Evolutionary conservation across 257 asterid genomes (phyloP).

Genomic region (Paulownia fortunei): DNA sequence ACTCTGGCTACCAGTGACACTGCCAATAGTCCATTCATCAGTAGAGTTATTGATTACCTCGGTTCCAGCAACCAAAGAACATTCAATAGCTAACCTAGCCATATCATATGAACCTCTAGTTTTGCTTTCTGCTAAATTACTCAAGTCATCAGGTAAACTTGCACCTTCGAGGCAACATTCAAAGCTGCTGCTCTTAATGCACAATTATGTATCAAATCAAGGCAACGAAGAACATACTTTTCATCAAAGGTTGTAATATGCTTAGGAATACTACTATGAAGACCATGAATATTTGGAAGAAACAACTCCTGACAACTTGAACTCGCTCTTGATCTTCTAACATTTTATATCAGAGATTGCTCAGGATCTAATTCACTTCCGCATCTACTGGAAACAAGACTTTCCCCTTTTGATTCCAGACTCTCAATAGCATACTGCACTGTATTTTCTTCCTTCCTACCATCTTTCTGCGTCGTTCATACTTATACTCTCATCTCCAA

Average conservation of each 20-base stretch:
- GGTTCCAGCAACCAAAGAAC: conserved; percentile 30
- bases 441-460: conserved; percentile 34
- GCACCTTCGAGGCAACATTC: conserved; percentile 48
- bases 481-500: conserved; percentile 37
- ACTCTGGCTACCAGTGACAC: conserved; percentile 58
- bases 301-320: conserved; percentile 48
- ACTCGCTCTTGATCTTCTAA: conserved; percentile 27
- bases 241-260: conserved; percentile 72
- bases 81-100: conserved; percentile 45
- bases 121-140: conserved; percentile 37
- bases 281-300: conserved; percentile 40
- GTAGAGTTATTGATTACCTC: conserved; percentile 34
- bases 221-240: conserved; percentile 67
- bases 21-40: conserved; percentile 47
- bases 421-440: conserved; percentile 34
- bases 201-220: conserved; percentile 59
- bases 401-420: conserved; percentile 34
- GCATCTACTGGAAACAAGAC: conserved; percentile 28
- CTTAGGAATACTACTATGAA: conserved; percentile 58
- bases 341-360: conserved; percentile 32
- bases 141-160: conserved; percentile 38
- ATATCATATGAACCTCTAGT: conserved; percentile 36
- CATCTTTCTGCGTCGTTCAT: conserved; percentile 35
- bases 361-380: conserved; percentile 31
- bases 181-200: conserved; percentile 55